These are phyloP conservation scores for Exophiala spinifera DNA, from an alignment of 2,329 filamentous ascomycete species.

Conservation along the genomic window DNA sequence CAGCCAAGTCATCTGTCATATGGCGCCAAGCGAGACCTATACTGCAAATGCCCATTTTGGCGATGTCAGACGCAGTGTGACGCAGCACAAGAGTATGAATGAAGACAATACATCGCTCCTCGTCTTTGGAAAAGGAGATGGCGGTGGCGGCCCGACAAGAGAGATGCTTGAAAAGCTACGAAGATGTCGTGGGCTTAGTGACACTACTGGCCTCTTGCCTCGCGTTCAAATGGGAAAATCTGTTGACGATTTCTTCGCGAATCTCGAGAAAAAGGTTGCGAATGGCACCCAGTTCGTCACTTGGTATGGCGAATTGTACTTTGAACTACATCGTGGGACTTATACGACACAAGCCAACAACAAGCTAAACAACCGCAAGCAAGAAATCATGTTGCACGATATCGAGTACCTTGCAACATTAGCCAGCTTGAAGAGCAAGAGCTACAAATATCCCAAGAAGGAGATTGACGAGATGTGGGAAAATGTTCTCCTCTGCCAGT, in stretches of 20 bases:
- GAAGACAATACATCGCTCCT: slow-evolving; percentile 86
- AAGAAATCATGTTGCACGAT: slow-evolving; percentile 81
- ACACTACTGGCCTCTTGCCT: slow-evolving; percentile 77
- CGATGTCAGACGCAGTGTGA: slow-evolving; percentile 83
- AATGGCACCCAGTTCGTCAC: slow-evolving; percentile 72
- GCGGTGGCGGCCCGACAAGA: slow-evolving; percentile 90
- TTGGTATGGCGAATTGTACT: slow-evolving; percentile 98
- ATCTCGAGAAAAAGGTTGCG: slow-evolving; percentile 72
- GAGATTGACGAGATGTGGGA: slow-evolving; percentile 98
- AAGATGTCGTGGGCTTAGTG: slow-evolving; percentile 84
- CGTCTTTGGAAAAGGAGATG: slow-evolving; percentile 95
- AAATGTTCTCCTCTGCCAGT: slow-evolving; percentile 84
- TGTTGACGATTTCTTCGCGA: slow-evolving; percentile 91
- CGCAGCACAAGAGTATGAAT: slow-evolving; percentile 92
- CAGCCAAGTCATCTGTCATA: slow-evolving; percentile 95
- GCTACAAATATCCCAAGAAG: slow-evolving; percentile 87
- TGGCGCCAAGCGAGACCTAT: slow-evolving; percentile 94
- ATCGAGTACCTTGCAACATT: slow-evolving; percentile 85
- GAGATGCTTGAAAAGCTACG: slow-evolving; percentile 92
- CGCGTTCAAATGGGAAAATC: slow-evolving; percentile 84
- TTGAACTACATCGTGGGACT: slow-evolving; percentile 93
- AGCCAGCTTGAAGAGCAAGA: slow-evolving; percentile 67
- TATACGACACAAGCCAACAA: slow-evolving; percentile 98
- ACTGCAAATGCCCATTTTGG: slow-evolving; percentile 93
- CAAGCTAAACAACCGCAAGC: slow-evolving; percentile 86